These are phyloP conservation scores for Neurospora sp. DNA, from an alignment of 495 filamentous ascomycete species.

Conservation along the genomic window DNA sequence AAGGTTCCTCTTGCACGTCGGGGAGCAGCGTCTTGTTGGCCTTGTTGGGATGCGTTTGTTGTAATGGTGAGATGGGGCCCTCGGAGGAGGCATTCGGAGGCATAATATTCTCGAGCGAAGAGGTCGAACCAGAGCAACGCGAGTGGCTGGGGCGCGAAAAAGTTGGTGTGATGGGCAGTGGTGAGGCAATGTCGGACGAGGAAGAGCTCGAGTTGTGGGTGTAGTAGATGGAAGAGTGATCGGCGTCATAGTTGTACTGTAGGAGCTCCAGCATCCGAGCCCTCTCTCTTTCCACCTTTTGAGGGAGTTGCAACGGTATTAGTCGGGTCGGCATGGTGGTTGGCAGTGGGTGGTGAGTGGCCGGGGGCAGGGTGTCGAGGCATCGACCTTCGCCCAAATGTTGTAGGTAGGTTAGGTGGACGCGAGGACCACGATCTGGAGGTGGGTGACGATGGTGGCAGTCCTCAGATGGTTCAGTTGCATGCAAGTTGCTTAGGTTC, in stretches of 20 bases:
- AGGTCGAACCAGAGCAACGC: slow-evolving; percentile 44
- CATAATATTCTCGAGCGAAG: slow-evolving; percentile 37
- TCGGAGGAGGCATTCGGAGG: slow-evolving; percentile 25
- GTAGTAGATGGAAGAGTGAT: slow-evolving; percentile 18
- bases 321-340: slow-evolving; percentile 40
- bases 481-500: not conserved
- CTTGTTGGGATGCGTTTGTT: slow-evolving; percentile 25
- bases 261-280: slow-evolving; percentile 27
- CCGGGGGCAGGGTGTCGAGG: not conserved
- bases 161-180: slow-evolving; percentile 51
- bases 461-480: not conserved
- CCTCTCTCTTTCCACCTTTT: slow-evolving; percentile 39
- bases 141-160: slow-evolving; percentile 48
- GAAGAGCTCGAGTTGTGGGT: slow-evolving; percentile 33
- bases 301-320: slow-evolving; percentile 40
- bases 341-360: not conserved
- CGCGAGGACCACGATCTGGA: not conserved
- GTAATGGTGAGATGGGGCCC: slow-evolving; percentile 34
- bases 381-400: not conserved
- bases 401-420: not conserved
- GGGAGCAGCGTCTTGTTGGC: slow-evolving; percentile 41
- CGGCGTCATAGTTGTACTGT: slow-evolving; percentile 12
- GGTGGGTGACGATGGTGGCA: slow-evolving; percentile 7
- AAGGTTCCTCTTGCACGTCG: slow-evolving; percentile 45
- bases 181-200: slow-evolving; percentile 48